Base-by-base conservation (phyloP, 495 filamentous ascomycete genomes). In the Aspergillus bertholletiae region DNA sequence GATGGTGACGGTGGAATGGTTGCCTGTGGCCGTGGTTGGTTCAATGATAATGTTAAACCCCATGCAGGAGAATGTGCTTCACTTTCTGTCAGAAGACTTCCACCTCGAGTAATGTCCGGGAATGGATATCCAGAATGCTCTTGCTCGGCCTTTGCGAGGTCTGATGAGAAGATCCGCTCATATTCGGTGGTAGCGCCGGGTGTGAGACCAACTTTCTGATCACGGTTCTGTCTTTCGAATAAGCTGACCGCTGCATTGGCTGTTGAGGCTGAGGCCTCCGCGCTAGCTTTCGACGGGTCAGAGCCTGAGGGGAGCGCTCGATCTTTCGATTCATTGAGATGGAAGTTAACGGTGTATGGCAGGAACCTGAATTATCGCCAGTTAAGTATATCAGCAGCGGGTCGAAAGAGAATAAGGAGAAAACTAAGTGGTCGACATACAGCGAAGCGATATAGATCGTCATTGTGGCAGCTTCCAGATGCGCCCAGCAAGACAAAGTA, bases 261-360 rank as follows among this genome's bases (percentile, higher is more conserved):
- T 15, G 49, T 64, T 37, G 68, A 79, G 75, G 46, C 76, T 21
- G 58, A 46, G 1, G 65, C 24, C 5, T 65, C 60, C 11, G 56
- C 24, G 7, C 26, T 39, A 28, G 63, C 64, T 56, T 64, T 61
- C 69, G 78, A 32, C 70, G 77, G 51, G 51, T 76, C 70, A 41
- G 58, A 62, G 46, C 23, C 46, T 20, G 56, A 48, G 52, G 54
- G 51, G 45, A 62, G 54, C 64, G 55, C 55, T 45, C 32, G 69
- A 51, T 49, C 55, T 59, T 61, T 64, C 24, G 60, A 52, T 43
- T 68, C 62, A 46, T 60, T 64, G 30, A 73, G 56, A 49, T 79
- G 68, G 59, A 96, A 97, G 64, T 93, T 84, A 58, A 96, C 77
- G 2, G 92, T 97, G 64, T 95, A 89, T 6, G 92, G 92, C 24